phyloP scores from a whole-genome alignment of 148 eudicot species.

The Nepenthes gracilis region DNA sequence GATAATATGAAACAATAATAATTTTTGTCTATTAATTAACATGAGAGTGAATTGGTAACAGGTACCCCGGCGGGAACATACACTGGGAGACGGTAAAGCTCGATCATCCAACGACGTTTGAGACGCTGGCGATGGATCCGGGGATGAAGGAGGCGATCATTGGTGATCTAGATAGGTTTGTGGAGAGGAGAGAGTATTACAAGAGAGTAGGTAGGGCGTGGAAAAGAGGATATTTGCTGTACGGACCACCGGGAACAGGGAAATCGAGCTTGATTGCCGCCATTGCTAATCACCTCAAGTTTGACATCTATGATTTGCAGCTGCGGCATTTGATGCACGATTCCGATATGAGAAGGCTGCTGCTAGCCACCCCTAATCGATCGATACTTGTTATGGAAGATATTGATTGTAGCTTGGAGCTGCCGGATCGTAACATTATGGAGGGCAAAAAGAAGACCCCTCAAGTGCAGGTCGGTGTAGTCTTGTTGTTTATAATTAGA shows the following conservation, averaged over 20 bases:
- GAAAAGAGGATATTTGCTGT: constrained; percentile 32
- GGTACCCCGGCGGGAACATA: too few species aligned
- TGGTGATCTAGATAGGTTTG: constrained; percentile 26
- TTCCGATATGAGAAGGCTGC: constrained; percentile 11
- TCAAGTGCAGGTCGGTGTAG: not conserved
- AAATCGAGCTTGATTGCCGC: constrained; percentile 34
- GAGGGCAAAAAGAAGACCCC: not conserved
- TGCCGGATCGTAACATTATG: not conserved
- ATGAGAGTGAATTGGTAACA: not conserved
- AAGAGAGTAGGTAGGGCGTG: constrained; percentile 24
- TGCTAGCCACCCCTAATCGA: constrained; percentile 13
- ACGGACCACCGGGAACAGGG: constrained; percentile 38
- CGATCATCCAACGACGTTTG: constrained; percentile 30
- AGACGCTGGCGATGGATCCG: constrained; percentile 26
- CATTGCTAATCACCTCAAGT: constrained; percentile 29
- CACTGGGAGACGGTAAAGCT: constrained; percentile 18
- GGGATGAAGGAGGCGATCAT: constrained; percentile 9
- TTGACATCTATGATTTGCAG: constrained; percentile 27
- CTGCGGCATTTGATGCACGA: constrained; percentile 1
- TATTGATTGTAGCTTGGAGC: constrained; percentile 20
- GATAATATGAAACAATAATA: too few species aligned
- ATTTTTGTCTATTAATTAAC: too few species aligned
- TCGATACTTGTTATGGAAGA: constrained; percentile 32
- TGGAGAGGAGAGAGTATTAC: constrained; percentile 21
- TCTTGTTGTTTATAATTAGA: too few species aligned